These are phyloP conservation scores for Cytospora paraplurivora DNA, from an alignment of 2,329 filamentous ascomycete genomes.

Conservation along the genomic window DNA sequence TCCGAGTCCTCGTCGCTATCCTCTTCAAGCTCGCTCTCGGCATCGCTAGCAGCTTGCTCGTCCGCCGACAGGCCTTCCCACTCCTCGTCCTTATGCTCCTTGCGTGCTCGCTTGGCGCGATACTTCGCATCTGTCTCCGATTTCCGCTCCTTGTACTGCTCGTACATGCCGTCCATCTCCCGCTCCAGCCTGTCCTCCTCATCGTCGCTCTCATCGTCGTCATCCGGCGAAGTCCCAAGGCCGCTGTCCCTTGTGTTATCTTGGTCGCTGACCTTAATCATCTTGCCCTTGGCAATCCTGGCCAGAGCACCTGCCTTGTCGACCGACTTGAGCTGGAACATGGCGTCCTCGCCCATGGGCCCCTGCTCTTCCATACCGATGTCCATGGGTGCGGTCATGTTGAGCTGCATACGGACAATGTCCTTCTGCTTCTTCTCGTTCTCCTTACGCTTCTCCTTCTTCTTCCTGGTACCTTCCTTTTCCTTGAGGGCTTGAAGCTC, in stretches of 20 bases:
- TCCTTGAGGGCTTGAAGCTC: slow-evolving; percentile 83
- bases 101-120: slow-evolving; percentile 83
- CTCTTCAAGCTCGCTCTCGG: slow-evolving; percentile 59
- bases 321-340: slow-evolving; percentile 82
- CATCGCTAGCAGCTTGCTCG: slow-evolving; percentile 60
- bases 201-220: slow-evolving; percentile 68
- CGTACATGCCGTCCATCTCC: slow-evolving; percentile 86
- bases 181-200: slow-evolving; percentile 81
- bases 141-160: slow-evolving; percentile 78
- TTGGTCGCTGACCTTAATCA: slow-evolving; percentile 66
- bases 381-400: slow-evolving; percentile 95
- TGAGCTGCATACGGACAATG: slow-evolving; percentile 93
- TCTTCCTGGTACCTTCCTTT: slow-evolving; percentile 73
- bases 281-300: slow-evolving; percentile 75
- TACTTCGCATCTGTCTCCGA: slow-evolving; percentile 83
- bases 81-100: slow-evolving; percentile 80
- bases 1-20: slow-evolving; percentile 66
- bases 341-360: slow-evolving; percentile 75
- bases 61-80: slow-evolving; percentile 86
- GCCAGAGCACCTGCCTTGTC: slow-evolving; percentile 70
- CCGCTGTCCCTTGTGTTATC: slow-evolving; percentile 61
- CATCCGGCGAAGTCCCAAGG: slow-evolving; percentile 55
- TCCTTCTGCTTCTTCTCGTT: slow-evolving; percentile 96
- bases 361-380: slow-evolving; percentile 89
- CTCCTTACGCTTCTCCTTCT: slow-evolving; percentile 80